Conservation (phyloP, 73 alveolate species). For the Effrenium voratum region DNA sequence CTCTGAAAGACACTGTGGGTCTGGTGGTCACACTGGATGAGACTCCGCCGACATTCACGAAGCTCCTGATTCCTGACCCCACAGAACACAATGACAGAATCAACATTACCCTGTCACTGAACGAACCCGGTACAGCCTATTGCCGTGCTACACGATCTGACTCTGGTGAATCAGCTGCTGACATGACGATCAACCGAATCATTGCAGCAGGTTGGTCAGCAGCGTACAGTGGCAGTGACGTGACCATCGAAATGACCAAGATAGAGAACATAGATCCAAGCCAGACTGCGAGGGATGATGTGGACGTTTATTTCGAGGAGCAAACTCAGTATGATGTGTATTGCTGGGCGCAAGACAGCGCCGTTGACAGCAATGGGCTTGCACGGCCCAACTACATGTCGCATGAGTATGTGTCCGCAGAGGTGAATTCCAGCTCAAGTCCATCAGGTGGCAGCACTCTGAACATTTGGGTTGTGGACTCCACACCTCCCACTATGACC, state of each 20-base stretch:
- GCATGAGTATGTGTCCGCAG: constrained; percentile 24
- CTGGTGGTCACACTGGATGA: constrained; percentile 55
- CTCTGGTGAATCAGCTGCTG: constrained; percentile 60
- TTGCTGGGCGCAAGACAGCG: constrained; percentile 81
- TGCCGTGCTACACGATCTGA: constrained; percentile 66
- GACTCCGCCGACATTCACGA: constrained; percentile 40
- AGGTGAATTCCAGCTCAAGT: constrained; percentile 55
- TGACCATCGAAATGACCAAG: constrained; percentile 50
- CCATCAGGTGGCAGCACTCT: constrained; percentile 43
- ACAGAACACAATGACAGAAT: constrained; percentile 42
- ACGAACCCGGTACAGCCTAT: constrained; percentile 54
- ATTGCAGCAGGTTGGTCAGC: constrained; percentile 58
- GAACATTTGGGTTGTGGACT: constrained; percentile 39
- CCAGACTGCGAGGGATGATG: constrained; percentile 14
- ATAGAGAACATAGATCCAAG: constrained; percentile 35
- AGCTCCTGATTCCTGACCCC: constrained; percentile 25
- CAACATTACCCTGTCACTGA: constrained; percentile 20
- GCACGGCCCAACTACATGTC: constrained; percentile 63
- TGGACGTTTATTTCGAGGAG: constrained; percentile 45
- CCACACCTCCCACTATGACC: constrained; percentile 52
- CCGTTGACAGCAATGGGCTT: constrained; percentile 5
- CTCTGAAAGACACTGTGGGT: constrained; percentile 11
- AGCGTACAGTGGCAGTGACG: constrained; percentile 25
- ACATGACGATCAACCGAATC: constrained; percentile 46
- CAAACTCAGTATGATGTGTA: constrained; percentile 58